Evolutionary conservation across 345 rosid genomes (phyloP), one percentile per base, ranked within the genome.

Genomic region (Pistacia integerrima): DNA sequence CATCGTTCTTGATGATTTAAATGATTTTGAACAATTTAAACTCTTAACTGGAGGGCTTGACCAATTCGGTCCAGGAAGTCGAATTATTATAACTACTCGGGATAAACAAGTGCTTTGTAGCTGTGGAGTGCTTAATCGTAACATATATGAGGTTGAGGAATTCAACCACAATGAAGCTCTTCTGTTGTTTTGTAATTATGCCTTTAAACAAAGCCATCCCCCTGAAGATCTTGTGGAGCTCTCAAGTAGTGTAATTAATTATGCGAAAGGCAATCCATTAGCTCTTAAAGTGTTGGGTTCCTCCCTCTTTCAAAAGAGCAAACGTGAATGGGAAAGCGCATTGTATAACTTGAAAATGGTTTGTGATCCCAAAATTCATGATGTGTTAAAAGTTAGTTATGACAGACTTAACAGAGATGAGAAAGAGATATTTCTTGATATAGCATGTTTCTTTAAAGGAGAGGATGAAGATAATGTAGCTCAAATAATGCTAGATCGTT

Each of bases 361-460:
- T 76, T 14, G 58, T 11, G 18, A 59, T 14, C n/a, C 14, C 0
- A 16, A 74, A 25, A 52, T 77, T n/a, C 1, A 8, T 1, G 12
- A 77, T 12, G 5, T 79, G 3, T 6, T 83, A 35, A 76, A 55
- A 30, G 63, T 74, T 0, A 77, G 77, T 59, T 77, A 35, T 54
- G 76, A 77, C 13, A 48, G 35, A 7, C 4, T 83, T 0, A 55
- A 66, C 2, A 20, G 4, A 0, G 16, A 18, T 14, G 71, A 82
- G 77, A 84, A 84, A 65, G 36, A 67, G 18, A 36, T 84, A 11
- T 88, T 88, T 71, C 84, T 84, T 14, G 85, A 88, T 54, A 81
- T 88, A 62, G 89, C 89, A 14, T 82, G 87, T 61, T 84, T 83
- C 74, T 87, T 84, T 58, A 78, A 81, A 33, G 72, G 82, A 14